These are phyloP conservation scores for Entomophthora muscae DNA, from an alignment of 371 early-diverging fungal genomes.

Conservation along the genomic window DNA sequence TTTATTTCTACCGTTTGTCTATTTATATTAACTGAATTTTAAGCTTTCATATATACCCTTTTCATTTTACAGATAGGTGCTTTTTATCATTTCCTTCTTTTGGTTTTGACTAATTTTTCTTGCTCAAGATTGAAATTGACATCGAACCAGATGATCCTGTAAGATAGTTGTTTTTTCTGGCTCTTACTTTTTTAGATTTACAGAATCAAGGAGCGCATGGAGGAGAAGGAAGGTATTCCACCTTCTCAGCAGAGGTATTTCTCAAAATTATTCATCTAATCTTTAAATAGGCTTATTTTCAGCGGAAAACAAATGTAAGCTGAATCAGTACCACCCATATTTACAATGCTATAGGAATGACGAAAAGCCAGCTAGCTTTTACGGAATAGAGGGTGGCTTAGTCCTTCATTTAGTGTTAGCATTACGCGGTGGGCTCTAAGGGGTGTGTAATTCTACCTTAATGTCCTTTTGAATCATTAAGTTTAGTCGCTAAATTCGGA, in stretches of 20 bases:
- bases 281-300: constrained; percentile 45
- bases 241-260: constrained; percentile 76
- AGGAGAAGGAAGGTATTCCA: constrained; percentile 95
- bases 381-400: constrained; percentile 69
- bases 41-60: neutral
- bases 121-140: constrained; percentile 92
- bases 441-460: too few relatives aligned
- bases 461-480: too few relatives aligned
- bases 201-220: constrained; percentile 83
- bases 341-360: constrained; percentile 46
- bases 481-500: too few relatives aligned
- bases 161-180: neutral
- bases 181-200: constrained; percentile 32
- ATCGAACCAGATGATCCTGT: constrained; percentile 70
- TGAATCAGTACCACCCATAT: neutral
- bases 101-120: too few relatives aligned
- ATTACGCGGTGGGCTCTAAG: constrained; percentile 76
- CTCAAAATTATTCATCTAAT: neutral
- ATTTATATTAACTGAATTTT: constrained; percentile 4
- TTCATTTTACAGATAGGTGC: neutral
- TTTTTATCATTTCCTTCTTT: neutral
- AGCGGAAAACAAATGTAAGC: constrained; percentile 85
- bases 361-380: constrained; percentile 58
- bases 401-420: constrained; percentile 95
- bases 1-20: neutral